Evolutionary conservation across 202 grass and related monocot genomes (phyloP).

Genomic region (Bolboschoenoplectus hybrid): DNA sequence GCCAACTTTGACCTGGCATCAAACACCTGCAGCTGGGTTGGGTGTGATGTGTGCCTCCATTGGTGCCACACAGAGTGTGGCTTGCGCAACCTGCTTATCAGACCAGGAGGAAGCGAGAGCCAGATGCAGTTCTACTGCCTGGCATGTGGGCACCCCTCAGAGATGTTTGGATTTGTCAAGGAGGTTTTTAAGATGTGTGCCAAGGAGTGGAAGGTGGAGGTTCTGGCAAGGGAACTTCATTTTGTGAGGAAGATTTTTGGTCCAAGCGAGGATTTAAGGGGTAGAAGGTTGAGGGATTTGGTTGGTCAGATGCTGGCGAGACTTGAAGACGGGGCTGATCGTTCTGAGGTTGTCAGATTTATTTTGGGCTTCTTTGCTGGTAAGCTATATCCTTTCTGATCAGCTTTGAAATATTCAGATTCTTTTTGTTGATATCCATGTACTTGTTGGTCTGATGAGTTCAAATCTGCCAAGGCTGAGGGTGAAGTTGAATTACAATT

Average conservation of each 20-base stretch:
- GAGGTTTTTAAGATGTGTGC: slow-evolving; percentile 88
- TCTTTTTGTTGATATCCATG: neutral
- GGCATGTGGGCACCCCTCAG: slow-evolving; percentile 81
- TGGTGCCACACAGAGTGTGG: slow-evolving; percentile 98
- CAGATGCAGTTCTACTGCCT: slow-evolving; percentile 80
- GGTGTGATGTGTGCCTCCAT: slow-evolving; percentile 94
- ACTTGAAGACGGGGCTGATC: slow-evolving; percentile 53
- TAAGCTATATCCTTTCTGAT: slow-evolving; percentile 45
- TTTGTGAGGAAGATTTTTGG: slow-evolving; percentile 84
- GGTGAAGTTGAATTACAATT: neutral
- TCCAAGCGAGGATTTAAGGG: slow-evolving; percentile 65
- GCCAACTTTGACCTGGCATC: slow-evolving; percentile 81
- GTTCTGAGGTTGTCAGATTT: slow-evolving; percentile 67
- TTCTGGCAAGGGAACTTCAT: slow-evolving; percentile 68
- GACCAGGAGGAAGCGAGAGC: slow-evolving; percentile 48
- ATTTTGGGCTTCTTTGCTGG: slow-evolving; percentile 79
- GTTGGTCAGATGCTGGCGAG: slow-evolving; percentile 64
- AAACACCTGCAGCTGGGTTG: slow-evolving; percentile 97
- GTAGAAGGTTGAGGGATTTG: slow-evolving; percentile 64
- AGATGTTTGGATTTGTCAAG: slow-evolving; percentile 99
- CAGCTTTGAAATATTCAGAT: neutral
- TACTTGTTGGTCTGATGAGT: neutral
- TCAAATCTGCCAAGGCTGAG: neutral
- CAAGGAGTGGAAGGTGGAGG: slow-evolving; percentile 72
- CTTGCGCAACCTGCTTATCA: slow-evolving; percentile 69